Evolutionary conservation across 169 alveolate species (phyloP).

Genomic region (Plasmodium gonderi): DNA sequence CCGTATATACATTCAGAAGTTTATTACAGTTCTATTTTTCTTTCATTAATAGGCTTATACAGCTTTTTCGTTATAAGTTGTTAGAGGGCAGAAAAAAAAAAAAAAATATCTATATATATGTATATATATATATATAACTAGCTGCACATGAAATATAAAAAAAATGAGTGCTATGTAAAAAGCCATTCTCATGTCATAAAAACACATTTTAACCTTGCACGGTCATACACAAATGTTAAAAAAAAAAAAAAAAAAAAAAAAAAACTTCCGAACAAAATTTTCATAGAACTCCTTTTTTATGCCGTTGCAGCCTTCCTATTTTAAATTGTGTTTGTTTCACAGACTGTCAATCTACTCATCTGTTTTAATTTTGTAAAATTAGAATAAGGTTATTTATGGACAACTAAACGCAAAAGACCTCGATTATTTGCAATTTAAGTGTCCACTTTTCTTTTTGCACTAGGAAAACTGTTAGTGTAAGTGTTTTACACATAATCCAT

Average conservation of each 20-base stretch:
- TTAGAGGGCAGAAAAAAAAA: background rate
- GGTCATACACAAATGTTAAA: slow-evolving; percentile 11
- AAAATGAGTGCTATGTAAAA: background rate
- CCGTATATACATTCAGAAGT: background rate
- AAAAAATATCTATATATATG: background rate
- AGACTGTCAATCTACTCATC: background rate
- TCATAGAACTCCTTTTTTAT: background rate
- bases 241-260: slow-evolving; percentile 15
- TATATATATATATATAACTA: no score
- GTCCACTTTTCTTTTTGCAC: no score
- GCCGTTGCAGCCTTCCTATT: background rate
- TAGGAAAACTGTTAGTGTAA: background rate
- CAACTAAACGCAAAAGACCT: background rate
- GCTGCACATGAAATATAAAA: slow-evolving; percentile 1
- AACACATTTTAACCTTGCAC: slow-evolving; percentile 26
- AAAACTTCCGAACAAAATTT: slow-evolving; percentile 13
- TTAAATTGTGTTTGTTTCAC: background rate
- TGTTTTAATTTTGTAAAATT: background rate
- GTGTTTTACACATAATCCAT: background rate
- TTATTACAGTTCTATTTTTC: background rate
- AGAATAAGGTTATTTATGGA: background rate
- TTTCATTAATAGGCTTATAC: background rate
- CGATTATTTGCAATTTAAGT: background rate
- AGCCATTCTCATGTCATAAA: background rate
- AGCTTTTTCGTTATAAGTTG: background rate